Percentiles rank a stretch among this genome's conserved stretches.
Conservation (phyloP, 2,329 filamentous ascomycete species). For the Colletotrichum sp. region DNA sequence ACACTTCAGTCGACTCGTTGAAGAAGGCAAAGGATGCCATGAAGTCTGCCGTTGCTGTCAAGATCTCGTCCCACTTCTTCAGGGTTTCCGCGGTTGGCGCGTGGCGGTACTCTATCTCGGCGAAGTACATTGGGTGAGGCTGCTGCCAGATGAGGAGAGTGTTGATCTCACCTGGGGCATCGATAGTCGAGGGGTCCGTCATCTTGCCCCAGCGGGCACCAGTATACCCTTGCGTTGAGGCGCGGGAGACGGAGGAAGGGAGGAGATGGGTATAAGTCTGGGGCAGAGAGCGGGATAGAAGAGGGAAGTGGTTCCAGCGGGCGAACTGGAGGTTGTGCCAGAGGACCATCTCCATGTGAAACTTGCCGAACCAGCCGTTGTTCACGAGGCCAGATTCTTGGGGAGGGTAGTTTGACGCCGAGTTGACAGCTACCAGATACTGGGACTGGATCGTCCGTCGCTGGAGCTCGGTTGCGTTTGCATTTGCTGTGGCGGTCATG, state of each 20-base stretch:
- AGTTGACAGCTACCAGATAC: conserved; percentile 57
- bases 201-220: conserved; percentile 48
- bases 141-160: conserved; percentile 67
- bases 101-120: conserved; percentile 57
- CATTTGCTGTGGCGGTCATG: conserved; percentile 40
- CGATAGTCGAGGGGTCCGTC: conserved; percentile 51
- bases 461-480: conserved; percentile 53
- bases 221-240: conserved; percentile 42
- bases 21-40: conserved; percentile 63
- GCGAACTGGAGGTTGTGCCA: conserved; percentile 58
- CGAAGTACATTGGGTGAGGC: conserved; percentile 64
- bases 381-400: conserved; percentile 54
- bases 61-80: conserved; percentile 54
- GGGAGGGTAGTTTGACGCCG: conserved; percentile 49
- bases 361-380: conserved; percentile 62
- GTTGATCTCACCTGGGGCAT: conserved; percentile 65
- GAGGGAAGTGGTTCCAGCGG: conserved; percentile 50
- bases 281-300: conserved; percentile 49
- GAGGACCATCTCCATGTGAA: conserved; percentile 59
- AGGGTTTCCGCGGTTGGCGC: conserved; percentile 48
- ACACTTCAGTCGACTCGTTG: conserved; percentile 54
- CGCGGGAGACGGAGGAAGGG: conserved; percentile 38
- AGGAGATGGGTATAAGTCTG: conserved; percentile 52
- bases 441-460: conserved; percentile 57
- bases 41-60: conserved; percentile 59